Conservation (phyloP, 768 basidiomycete species). For the Xerocomellus chrysenteron region DNA sequence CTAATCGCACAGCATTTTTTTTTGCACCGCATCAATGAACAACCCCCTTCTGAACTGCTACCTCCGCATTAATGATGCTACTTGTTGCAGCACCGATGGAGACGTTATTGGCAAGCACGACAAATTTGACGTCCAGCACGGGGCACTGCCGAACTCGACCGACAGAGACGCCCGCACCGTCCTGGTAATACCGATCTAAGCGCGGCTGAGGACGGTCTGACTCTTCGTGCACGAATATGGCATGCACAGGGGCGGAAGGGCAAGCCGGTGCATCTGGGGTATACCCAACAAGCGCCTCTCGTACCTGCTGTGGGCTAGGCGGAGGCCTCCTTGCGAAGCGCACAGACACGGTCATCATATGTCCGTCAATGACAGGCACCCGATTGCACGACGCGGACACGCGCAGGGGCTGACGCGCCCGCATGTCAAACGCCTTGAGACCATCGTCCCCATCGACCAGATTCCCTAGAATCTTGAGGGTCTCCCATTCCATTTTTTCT, state of each 20-base stretch:
- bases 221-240: constrained; percentile 91
- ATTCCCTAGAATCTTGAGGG: constrained; percentile 93
- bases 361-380: constrained; percentile 94
- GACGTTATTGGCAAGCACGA: constrained; percentile 91
- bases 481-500: constrained; percentile 99
- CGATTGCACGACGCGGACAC: constrained; percentile 93
- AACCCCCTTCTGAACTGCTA: constrained; percentile 80
- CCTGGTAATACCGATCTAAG: constrained; percentile 84
- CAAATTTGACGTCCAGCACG: constrained; percentile 95
- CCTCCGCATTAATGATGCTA: constrained; percentile 94
- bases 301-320: constrained; percentile 84
- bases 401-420: constrained; percentile 73
- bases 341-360: constrained; percentile 87
- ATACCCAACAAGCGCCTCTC: constrained; percentile 73
- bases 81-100: constrained; percentile 95
- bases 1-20: constrained; percentile 8
- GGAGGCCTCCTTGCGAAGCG: constrained; percentile 78
- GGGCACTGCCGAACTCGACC: constrained; percentile 88
- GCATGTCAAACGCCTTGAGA: constrained; percentile 77
- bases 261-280: constrained; percentile 75
- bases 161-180: constrained; percentile 88
- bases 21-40: constrained; percentile 16
- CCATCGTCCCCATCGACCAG: constrained; percentile 57
- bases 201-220: constrained; percentile 92
- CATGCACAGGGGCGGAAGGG: constrained; percentile 81